Percentiles rank a stretch among this genome's conserved stretches.
These are phyloP conservation scores for Leccinum subgranulosum DNA, from an alignment of 768 basidiomycete species.

Conservation along the genomic window DNA sequence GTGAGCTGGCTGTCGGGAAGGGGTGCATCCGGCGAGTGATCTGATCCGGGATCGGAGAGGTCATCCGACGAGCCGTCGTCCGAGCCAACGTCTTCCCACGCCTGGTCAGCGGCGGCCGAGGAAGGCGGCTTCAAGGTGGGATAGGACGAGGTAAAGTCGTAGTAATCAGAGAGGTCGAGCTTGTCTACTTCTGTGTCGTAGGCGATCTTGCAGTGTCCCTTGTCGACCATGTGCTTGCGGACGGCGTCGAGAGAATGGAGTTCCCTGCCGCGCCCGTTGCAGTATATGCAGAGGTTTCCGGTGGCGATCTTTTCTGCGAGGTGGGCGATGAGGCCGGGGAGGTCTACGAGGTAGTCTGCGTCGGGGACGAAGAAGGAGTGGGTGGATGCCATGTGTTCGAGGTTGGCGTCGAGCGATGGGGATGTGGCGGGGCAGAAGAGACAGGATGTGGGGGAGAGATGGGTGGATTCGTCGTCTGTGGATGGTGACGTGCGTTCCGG, in stretches of 20 bases:
- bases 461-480: neutral
- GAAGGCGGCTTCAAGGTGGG: slow-evolving; percentile 38
- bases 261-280: slow-evolving; percentile 78
- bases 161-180: slow-evolving; percentile 88
- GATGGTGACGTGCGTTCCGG: neutral
- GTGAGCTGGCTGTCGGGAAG: slow-evolving; percentile 55
- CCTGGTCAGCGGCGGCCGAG: slow-evolving; percentile 30
- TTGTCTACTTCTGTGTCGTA: slow-evolving; percentile 80
- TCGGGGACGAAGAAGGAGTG: slow-evolving; percentile 99
- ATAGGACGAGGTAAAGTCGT: slow-evolving; percentile 86
- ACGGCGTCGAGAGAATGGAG: slow-evolving; percentile 85
- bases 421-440: slow-evolving; percentile 75
- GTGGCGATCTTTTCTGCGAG: slow-evolving; percentile 92
- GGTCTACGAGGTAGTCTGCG: slow-evolving; percentile 82
- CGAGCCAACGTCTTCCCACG: slow-evolving; percentile 37
- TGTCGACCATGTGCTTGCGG: slow-evolving; percentile 94
- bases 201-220: slow-evolving; percentile 93
- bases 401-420: slow-evolving; percentile 56
- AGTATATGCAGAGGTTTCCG: slow-evolving; percentile 91
- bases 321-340: slow-evolving; percentile 76
- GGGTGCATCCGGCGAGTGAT: slow-evolving; percentile 29
- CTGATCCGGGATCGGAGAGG: slow-evolving; percentile 21
- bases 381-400: slow-evolving; percentile 79
- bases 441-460: slow-evolving; percentile 61
- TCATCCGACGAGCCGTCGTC: slow-evolving; percentile 20